Evolutionary conservation across 2,329 filamentous ascomycete genomes (phyloP).

Genomic region (Aspergillus eucalypticola): DNA sequence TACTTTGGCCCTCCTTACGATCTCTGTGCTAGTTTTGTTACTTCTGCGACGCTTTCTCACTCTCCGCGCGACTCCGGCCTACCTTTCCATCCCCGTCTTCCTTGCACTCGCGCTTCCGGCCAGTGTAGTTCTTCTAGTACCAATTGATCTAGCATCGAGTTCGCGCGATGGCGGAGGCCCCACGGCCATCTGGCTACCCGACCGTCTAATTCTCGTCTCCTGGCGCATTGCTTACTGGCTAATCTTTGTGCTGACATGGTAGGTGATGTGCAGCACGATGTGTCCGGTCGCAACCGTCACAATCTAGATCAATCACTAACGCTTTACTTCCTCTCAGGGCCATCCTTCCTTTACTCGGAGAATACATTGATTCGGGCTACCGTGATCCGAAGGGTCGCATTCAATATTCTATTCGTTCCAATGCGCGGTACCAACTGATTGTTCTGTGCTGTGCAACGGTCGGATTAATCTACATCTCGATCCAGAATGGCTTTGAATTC

Average conservation of each 20-base stretch:
- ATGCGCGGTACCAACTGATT: slow-evolving; percentile 84
- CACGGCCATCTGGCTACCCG: slow-evolving; percentile 83
- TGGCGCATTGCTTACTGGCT: slow-evolving; percentile 98
- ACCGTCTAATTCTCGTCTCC: slow-evolving; percentile 74
- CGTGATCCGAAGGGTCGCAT: slow-evolving; percentile 79
- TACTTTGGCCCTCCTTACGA: slow-evolving; percentile 67
- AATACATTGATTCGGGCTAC: slow-evolving; percentile 93
- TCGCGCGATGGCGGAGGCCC: slow-evolving; percentile 70
- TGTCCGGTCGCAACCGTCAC: neutral
- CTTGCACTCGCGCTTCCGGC: slow-evolving; percentile 91
- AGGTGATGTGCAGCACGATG: slow-evolving; percentile 29
- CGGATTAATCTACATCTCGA: slow-evolving; percentile 79
- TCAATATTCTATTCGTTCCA: slow-evolving; percentile 80
- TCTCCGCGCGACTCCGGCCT: slow-evolving; percentile 83
- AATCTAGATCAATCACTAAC: slow-evolving; percentile 8
- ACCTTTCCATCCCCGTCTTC: slow-evolving; percentile 89
- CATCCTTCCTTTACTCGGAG: slow-evolving; percentile 87
- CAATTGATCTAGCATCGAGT: slow-evolving; percentile 90
- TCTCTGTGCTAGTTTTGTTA: slow-evolving; percentile 75
- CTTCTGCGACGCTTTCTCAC: slow-evolving; percentile 89
- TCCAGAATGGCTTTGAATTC: slow-evolving; percentile 72
- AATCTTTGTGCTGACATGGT: slow-evolving; percentile 94
- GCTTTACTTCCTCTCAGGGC: slow-evolving; percentile 57
- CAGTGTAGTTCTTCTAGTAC: slow-evolving; percentile 86
- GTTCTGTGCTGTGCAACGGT: slow-evolving; percentile 69